Conservation (phyloP, 2,329 filamentous ascomycete species). For the Massarina eburnea region DNA sequence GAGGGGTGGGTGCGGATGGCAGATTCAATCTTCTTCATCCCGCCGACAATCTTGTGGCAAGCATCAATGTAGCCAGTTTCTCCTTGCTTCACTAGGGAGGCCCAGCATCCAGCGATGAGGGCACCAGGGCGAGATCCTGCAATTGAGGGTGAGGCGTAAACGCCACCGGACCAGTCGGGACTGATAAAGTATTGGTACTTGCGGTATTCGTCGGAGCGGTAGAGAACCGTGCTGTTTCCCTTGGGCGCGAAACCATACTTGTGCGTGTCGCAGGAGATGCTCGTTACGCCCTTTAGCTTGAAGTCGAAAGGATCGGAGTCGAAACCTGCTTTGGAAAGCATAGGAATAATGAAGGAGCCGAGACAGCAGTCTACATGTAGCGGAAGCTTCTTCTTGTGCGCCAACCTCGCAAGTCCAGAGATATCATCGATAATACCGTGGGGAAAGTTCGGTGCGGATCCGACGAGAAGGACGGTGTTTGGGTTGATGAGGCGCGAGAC, state of each 20-base stretch:
- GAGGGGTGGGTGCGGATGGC: conserved; percentile 70
- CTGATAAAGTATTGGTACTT: conserved; percentile 96
- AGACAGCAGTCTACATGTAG: conserved; percentile 98
- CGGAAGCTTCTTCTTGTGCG: conserved; percentile 75
- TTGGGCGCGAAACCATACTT: conserved; percentile 99
- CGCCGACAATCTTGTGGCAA: conserved; percentile 84
- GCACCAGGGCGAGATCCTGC: conserved; percentile 91
- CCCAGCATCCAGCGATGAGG: conserved; percentile 94
- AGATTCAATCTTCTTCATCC: conserved; percentile 76
- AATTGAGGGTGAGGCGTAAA: conserved; percentile 91
- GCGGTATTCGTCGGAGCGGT: conserved; percentile 76
- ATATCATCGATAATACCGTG: conserved; percentile 99
- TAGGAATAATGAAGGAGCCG: conserved; percentile 90
- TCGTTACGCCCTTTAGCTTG: conserved; percentile 88
- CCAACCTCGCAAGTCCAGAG: conserved; percentile 77
- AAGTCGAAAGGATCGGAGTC: conserved; percentile 90
- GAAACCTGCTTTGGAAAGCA: conserved; percentile 91
- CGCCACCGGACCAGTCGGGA: conserved; percentile 91
- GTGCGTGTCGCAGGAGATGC: conserved; percentile 95
- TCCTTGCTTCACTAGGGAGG: conserved; percentile 83
- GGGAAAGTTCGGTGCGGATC: conserved; percentile 95
- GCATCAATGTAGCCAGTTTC: conserved; percentile 85
- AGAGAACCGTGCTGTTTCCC: conserved; percentile 90
- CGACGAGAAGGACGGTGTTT: conserved; percentile 91
- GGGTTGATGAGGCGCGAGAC: conserved; percentile 86